Evolutionary conservation across 139 green algal genomes (phyloP).

Genomic region (Mesotaenium endlicherianum): DNA sequence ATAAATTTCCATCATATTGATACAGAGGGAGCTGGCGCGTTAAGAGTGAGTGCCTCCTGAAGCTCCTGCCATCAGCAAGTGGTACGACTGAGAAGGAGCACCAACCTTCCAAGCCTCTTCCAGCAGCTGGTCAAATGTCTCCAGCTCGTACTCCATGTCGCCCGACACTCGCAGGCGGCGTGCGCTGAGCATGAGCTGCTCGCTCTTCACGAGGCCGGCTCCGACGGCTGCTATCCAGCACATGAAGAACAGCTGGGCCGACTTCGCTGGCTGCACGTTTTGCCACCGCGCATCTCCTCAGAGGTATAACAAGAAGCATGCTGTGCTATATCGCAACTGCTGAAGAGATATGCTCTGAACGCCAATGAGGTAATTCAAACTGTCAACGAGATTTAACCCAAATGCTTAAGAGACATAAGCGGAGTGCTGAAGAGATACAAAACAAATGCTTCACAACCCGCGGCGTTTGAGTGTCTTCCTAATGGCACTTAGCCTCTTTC

Average conservation of each 20-base stretch:
- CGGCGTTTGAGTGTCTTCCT: no score
- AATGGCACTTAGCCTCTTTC: no score
- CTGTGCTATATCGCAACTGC: no score
- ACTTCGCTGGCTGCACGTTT: no score
- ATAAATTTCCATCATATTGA: background rate
- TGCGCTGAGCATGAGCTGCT: slow-evolving; percentile 33
- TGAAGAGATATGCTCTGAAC: no score
- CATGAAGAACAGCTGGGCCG: slow-evolving; percentile 28
- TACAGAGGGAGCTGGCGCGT: background rate
- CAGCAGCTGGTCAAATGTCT: slow-evolving; percentile 29
- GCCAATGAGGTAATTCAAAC: no score
- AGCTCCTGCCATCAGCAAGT: background rate
- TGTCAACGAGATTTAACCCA: no score
- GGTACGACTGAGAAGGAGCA: background rate
- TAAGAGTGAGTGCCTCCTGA: background rate
- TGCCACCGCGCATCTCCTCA: no score
- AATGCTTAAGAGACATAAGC: no score
- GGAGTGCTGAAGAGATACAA: no score
- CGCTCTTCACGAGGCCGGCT: slow-evolving; percentile 26
- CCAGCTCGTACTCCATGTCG: slow-evolving; percentile 45
- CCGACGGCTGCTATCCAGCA: slow-evolving; percentile 35
- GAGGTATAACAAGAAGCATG: no score
- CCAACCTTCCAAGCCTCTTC: slow-evolving; percentile 26
- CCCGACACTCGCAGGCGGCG: slow-evolving; percentile 16
- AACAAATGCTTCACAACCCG: no score